These are phyloP conservation scores for Coniferiporia sulphurascens DNA, from an alignment of 1,284 basidiomycete genomes.

Conservation along the genomic window DNA sequence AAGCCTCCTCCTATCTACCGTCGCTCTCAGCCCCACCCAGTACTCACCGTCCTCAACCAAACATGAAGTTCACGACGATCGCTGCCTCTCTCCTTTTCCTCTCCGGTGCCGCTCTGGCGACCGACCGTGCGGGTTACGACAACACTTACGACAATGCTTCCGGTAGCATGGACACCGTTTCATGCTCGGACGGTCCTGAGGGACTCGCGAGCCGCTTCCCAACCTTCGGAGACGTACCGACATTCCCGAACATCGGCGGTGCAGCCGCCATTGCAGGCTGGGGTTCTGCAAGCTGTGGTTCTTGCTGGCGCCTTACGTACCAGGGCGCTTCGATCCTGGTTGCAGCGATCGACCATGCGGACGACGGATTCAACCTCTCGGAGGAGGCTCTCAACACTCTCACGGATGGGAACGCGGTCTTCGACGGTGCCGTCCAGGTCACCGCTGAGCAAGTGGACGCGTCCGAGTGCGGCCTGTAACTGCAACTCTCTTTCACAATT, in stretches of 20 bases:
- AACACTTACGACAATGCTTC: conserved; percentile 25
- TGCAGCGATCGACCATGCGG: conserved; percentile 30
- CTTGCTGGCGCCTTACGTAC: conserved; percentile 31
- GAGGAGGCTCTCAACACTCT: conserved; percentile 30
- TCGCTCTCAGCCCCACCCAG: no score
- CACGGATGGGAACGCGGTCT: conserved; percentile 25
- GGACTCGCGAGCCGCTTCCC: conserved; percentile 29
- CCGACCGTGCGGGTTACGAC: conserved; percentile 27
- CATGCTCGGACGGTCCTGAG: conserved; percentile 31
- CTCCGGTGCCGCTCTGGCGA: conserved; percentile 10
- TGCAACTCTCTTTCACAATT: background rate
- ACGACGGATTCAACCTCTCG: conserved; percentile 31
- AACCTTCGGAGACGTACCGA: conserved; percentile 28
- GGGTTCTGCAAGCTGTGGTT: conserved; percentile 30
- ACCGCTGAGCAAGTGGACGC: conserved; percentile 15
- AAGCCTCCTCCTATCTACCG: no score
- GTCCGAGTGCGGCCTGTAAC: conserved; percentile 19
- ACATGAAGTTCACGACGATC: conserved; percentile 12
- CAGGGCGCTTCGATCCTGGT: conserved; percentile 25
- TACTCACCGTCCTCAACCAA: background rate
- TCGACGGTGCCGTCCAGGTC: conserved; percentile 25
- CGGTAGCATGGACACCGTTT: conserved; percentile 26
- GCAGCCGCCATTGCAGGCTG: conserved; percentile 27
- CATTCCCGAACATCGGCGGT: conserved; percentile 32
- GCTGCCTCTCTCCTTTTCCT: conserved; percentile 13